Conservation (phyloP, 371 early-diverging fungal species). For the Nematocida minor region DNA sequence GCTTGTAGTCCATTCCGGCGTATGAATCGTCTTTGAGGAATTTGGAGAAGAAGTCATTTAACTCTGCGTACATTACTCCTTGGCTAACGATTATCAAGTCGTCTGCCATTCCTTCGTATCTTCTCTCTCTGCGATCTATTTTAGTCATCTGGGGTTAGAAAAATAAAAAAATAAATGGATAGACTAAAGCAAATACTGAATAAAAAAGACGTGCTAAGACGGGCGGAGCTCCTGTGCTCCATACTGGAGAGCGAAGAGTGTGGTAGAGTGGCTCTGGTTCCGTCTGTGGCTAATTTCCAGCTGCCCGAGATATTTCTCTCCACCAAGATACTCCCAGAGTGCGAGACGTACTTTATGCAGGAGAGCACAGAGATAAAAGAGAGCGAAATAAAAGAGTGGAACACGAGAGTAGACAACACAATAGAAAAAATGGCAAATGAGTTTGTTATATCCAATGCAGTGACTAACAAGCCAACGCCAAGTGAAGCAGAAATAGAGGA, state of each 20-base stretch:
- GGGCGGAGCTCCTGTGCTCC: slow-evolving; percentile 14
- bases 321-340: slow-evolving; percentile 46
- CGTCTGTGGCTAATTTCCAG: slow-evolving; percentile 58
- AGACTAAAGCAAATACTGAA: not conserved
- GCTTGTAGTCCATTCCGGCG: slow-evolving; percentile 94
- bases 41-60: slow-evolving; percentile 67
- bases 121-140: slow-evolving; percentile 40
- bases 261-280: slow-evolving; percentile 46
- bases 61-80: slow-evolving; percentile 63
- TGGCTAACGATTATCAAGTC: slow-evolving; percentile 40
- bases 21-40: slow-evolving; percentile 72
- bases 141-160: slow-evolving; percentile 45
- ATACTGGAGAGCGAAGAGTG: slow-evolving; percentile 27
- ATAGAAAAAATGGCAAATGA: slow-evolving; percentile 35
- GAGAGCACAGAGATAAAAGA: slow-evolving; percentile 5
- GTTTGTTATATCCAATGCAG: not conserved
- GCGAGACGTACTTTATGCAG: slow-evolving; percentile 42
- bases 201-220: slow-evolving; percentile 18
- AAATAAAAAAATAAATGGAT: slow-evolving; percentile 47
- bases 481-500: not conserved
- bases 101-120: slow-evolving; percentile 31
- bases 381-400: slow-evolving; percentile 26
- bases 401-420: slow-evolving; percentile 30
- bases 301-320: slow-evolving; percentile 58
- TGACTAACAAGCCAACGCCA: not conserved